Evolutionary conservation across 2,329 filamentous ascomycete species (phyloP).

Genomic region (Hyphodiscus sp.): DNA sequence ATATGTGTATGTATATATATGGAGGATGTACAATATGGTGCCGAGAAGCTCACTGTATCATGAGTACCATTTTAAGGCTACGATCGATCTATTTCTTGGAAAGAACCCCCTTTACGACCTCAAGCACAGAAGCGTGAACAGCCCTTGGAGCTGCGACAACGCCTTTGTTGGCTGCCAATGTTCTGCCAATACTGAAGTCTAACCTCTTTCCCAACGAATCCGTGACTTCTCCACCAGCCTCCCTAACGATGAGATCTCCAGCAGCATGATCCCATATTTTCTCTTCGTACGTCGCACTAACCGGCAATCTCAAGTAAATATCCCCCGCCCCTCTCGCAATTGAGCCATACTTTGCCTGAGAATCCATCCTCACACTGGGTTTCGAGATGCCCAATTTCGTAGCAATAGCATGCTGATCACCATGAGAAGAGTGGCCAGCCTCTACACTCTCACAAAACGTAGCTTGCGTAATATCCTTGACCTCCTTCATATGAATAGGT

Average conservation of each 20-base stretch:
- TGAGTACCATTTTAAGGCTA: constrained; percentile 1
- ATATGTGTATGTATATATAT: constrained; percentile 21
- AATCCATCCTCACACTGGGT: constrained; percentile 92
- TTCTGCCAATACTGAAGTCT: constrained; percentile 82
- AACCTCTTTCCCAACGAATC: constrained; percentile 80
- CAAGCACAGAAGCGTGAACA: constrained; percentile 70
- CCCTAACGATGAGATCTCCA: constrained; percentile 86
- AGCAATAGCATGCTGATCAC: constrained; percentile 80
- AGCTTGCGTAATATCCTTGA: constrained; percentile 68
- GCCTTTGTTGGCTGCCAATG: constrained; percentile 84
- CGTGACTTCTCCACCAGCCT: constrained; percentile 87
- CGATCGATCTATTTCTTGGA: constrained; percentile 31
- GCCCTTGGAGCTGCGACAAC: constrained; percentile 79
- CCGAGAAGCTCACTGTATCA: not conserved
- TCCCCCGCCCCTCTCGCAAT: constrained; percentile 92
- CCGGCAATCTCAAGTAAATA: constrained; percentile 85
- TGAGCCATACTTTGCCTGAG: constrained; percentile 94
- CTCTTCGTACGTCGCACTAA: constrained; percentile 83
- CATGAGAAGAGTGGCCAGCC: constrained; percentile 83
- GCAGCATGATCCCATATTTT: constrained; percentile 99
- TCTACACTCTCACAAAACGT: constrained; percentile 98
- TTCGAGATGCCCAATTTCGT: constrained; percentile 78
- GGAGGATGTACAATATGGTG: constrained; percentile 14
- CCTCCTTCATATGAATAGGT: constrained; percentile 71
- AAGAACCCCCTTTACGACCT: constrained; percentile 76